Evolutionary conservation across 345 rosid species (phyloP), one percentile per base, ranked within the genome.

Genomic region (Kandelia obovata): DNA sequence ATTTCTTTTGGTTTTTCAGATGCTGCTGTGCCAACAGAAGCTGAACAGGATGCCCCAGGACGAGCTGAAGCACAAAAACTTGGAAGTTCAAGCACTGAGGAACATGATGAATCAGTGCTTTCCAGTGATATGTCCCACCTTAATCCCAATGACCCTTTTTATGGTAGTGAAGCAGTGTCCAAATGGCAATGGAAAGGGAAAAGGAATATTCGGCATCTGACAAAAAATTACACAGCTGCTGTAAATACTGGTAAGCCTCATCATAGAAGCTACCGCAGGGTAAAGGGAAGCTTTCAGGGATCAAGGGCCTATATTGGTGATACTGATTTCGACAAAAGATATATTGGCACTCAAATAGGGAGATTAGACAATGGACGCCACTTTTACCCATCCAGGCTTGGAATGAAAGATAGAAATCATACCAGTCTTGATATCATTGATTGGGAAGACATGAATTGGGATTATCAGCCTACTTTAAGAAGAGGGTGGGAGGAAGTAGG

Each of bases 111-210:
- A 71, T 90, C 86, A 8, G 86, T 90, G 52, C 80, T 81, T 30
- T 91, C 97, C 76, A 91, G 90, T 71, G 92, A 86, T 71, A 67
- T 80, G 58, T 68, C 81, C 78, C 79, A 78, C 72, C 75, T 82
- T 55, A 82, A 84, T 81, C 80, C 80, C 37, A 86, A 71, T 35
- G 81, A 83, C 58, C 83, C 80, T 65, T 78, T 71, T 75, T 72
- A 75, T 67, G 76, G 66, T 62, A 78, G 81, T 65, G 92, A 81
- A 76, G 78, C 91, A 53, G 95, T 89, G 75, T 91, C 97, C 80
- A 91, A 86, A 70, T 96, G 99, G 99, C 92, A 83, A 75, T 79
- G 80, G 61, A 96, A 88, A 85, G 88, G 99, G 69, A 96, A 92
- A 81, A 86, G 98, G 78, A 92, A 90, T 66, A 76, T 80, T 39